Percentiles rank a stretch among this genome's conserved stretches.
These are phyloP conservation scores for Xerocomus potaroensis DNA, from an alignment of 768 basidiomycete genomes.

Conservation along the genomic window DNA sequence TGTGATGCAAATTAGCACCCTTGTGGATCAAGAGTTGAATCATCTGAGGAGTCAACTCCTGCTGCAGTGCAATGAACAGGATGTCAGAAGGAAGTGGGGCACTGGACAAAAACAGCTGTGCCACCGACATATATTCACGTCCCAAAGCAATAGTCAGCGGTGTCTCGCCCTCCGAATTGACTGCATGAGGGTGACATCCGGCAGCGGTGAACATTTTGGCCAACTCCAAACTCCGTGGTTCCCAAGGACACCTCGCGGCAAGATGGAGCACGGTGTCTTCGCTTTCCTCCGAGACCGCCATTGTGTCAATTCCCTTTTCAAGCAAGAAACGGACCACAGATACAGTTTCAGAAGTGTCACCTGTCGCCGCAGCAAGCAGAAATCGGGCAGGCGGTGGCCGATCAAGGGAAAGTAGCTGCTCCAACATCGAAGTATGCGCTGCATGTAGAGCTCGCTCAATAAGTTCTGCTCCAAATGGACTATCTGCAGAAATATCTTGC, in stretches of 20 bases:
- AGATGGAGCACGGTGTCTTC: background rate
- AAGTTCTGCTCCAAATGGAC: background rate
- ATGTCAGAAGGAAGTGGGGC: background rate
- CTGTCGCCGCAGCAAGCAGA: too few species aligned
- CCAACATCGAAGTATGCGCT: background rate
- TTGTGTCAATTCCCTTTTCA: background rate
- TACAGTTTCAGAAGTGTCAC: too few species aligned
- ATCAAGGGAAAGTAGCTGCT: background rate
- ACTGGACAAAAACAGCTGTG: background rate
- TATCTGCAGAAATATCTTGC: background rate
- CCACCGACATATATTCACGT: background rate
- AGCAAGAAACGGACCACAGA: too few species aligned
- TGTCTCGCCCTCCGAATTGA: background rate
- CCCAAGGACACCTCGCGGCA: background rate
- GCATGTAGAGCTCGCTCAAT: background rate
- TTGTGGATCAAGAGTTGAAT: too few species aligned
- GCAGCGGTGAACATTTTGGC: slow-evolving; percentile 2
- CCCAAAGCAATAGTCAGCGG: background rate
- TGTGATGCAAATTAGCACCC: too few species aligned
- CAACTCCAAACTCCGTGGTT: too few species aligned
- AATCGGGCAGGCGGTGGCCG: background rate
- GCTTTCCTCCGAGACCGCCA: too few species aligned
- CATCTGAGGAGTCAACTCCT: too few species aligned
- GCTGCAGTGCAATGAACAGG: too few species aligned
- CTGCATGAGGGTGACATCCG: background rate